Base-by-base conservation (phyloP, 2,329 filamentous ascomycete genomes). In the Fusarium sp. region DNA sequence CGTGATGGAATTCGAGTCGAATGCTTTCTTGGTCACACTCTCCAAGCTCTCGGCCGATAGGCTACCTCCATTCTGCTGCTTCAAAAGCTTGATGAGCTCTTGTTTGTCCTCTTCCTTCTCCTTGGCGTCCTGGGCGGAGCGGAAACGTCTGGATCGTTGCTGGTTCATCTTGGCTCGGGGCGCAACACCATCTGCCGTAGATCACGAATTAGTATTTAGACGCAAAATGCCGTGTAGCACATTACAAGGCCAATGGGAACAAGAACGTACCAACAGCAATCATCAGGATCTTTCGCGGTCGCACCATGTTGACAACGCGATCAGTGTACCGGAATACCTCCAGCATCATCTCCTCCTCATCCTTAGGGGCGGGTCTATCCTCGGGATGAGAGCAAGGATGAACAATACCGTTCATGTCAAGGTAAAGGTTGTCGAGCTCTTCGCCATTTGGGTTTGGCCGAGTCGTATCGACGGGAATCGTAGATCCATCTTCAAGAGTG, bases 131-230 rank as follows among this genome's bases (percentile, higher is more conserved):
- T 96, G 94, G 3, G 95, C 96, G 24, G 96, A 93, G 71, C 96
- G 93, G 85, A 99, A 99, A 79, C 96, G 94, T 83, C 96, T 91
- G 47, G 96, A 97, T 71, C 96, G 94, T 85, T 99, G 96, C 82
- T 99, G 97, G 82, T 99, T 99, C 96, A 99, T 99, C 85, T 99
- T 99, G 68, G 97, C 97, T 82, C 96, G 93, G 56, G 96, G 97
- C 6, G 96, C 96, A 74, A 99, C 96, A 81, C 96, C 96, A 85
- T 99, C 96, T 95, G 52, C 14, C 3, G 3, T 9, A 10, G n/a
- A 22, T 16, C 54, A 9, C 14, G 64, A 27, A 67, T 83, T 70
- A 86, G 81, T 61, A 66, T 65, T n/a, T 6, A 34, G 13, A 10
- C 16, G 9, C 18, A n/a, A n/a, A 11, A 16, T 35, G 16, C 16